Base-by-base conservation (phyloP, 345 rosid species). In the Salix suchowensis region DNA sequence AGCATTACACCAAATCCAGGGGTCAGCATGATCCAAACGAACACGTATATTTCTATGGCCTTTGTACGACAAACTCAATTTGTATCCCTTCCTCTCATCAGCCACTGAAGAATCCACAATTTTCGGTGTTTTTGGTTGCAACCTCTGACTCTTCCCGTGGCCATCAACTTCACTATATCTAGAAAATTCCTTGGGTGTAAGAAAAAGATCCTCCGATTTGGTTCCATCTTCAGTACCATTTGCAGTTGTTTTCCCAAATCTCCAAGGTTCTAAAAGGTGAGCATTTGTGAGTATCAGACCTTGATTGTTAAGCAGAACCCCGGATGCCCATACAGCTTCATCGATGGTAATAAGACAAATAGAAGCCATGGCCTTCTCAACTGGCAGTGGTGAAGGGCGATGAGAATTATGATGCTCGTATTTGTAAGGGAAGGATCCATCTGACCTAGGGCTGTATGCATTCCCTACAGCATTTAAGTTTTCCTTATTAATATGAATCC, bases 241-340 rank as follows among this genome's bases (percentile, higher is more conserved):
- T 39, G 84, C 81, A 68, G 86, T 79, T 79, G 91, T 81, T 84
- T 87, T 92, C 26, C 98, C 96, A 86, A 89, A 92, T 78, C 97
- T 91, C 99, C 98, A 91, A 1, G 99, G 99, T 79, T 93, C 97
- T 80, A 96, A 85, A 74, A 96, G 82, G 88, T 93, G 99, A 79
- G 99, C 99, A 80, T 92, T 96, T 52, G 99, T 93, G 67, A 96
- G 88, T 80, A 93, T 79, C 73, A 93, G 88, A 68, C 99, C 99
- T 78, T 82, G 91, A 73, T 87, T 85, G 72, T 92, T 93, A 48
- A 96, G 92, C 84, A 96, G 54, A 78, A 93, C 80, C 67, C 99
- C 99, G 0, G 98, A 93, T 77, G 99, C 97, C 99, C 99, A 96
- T 14, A 89, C 88, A 78, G 94, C 89, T 70, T 88, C 93, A 11